Base-by-base conservation (phyloP, 2,329 filamentous ascomycete genomes). In the Colletotrichum caudatum region DNA sequence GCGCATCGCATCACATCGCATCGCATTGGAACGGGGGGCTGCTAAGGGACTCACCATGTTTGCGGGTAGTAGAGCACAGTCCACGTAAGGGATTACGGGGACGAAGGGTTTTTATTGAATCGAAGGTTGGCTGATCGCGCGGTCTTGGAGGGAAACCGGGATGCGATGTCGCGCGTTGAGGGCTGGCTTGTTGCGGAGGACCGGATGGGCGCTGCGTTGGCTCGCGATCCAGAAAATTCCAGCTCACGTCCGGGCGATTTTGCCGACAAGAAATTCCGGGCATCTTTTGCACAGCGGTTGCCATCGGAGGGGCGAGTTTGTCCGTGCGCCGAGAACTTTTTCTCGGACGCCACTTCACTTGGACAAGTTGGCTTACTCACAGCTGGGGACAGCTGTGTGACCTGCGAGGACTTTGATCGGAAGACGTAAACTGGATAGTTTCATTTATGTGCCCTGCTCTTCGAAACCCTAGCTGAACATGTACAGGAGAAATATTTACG, bases 231-330 rank as follows among this genome's bases (percentile, higher is more conserved):
- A 70, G 50, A 62, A 72, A 72, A 72, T 58, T 62, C 67, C 70
- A 50, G 62, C 66, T 26, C 56, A 64, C 46, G 53, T 64, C 5
- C 56, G 68, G 66, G 68, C 51, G 48, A 71, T 44, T 57, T 62
- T 66, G 66, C 70, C 61, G 66, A 71, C 56, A 66, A 72, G 46
- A 72, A 72, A 72, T 72, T 72, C 70, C 70, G 66, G 58, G 54
- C 61, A 29, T 29, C 5, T 29, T 4, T 63, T 23, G n/a, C 37
- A 20, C 23, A 51, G 35, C 35, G n/a, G 44, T 8, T 51, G 54
- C 14, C 18, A 35, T 58, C 65, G 58, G 58, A 41, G 51, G 20
- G 9, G 8, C 26, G 29, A 41, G 69, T 71, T 71, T 69, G 9
- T 14, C 69, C 69, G 60, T 37, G 58, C 44, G 53, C 69, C 69